phyloP scores from a whole-genome alignment of 768 basidiomycete species.

The Suillus brevipes region DNA sequence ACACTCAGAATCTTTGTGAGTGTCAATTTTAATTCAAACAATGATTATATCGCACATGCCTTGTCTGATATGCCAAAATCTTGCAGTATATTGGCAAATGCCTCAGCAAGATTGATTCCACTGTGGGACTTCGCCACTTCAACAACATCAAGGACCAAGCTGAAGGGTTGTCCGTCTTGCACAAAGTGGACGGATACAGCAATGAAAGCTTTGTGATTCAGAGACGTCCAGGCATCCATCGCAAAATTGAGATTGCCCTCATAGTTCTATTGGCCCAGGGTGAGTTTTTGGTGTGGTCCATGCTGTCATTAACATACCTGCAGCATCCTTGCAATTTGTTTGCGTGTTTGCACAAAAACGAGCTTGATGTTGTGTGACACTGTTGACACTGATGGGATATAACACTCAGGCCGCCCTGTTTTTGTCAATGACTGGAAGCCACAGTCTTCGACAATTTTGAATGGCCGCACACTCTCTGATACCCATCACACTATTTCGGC shows the following conservation, averaged over 20 bases:
- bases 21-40: slow-evolving; percentile 8
- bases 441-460: too few species aligned
- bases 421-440: too few species aligned
- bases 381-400: too few species aligned
- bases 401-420: too few species aligned
- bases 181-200: slow-evolving; percentile 36
- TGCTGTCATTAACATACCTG: too few species aligned
- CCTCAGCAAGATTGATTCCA: slow-evolving; percentile 35
- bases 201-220: slow-evolving; percentile 35
- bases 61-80: slow-evolving; percentile 37
- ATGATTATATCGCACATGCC: slow-evolving; percentile 20
- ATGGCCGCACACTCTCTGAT: too few species aligned
- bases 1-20: slow-evolving; percentile 31
- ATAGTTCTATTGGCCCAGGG: too few species aligned
- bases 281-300: too few species aligned
- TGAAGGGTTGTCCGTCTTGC: slow-evolving; percentile 25
- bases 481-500: too few species aligned
- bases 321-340: too few species aligned
- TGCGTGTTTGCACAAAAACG: too few species aligned
- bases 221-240: slow-evolving; percentile 38
- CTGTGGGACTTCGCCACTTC: slow-evolving; percentile 39
- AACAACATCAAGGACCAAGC: slow-evolving; percentile 36
- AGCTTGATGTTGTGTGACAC: too few species aligned
- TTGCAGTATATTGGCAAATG: slow-evolving; percentile 33
- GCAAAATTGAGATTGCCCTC: slow-evolving; percentile 32